Percentiles rank a stretch among this genome's conserved stretches.
These are phyloP conservation scores for Anisogramma anomala DNA, from an alignment of 2,329 filamentous ascomycete species.

Conservation along the genomic window DNA sequence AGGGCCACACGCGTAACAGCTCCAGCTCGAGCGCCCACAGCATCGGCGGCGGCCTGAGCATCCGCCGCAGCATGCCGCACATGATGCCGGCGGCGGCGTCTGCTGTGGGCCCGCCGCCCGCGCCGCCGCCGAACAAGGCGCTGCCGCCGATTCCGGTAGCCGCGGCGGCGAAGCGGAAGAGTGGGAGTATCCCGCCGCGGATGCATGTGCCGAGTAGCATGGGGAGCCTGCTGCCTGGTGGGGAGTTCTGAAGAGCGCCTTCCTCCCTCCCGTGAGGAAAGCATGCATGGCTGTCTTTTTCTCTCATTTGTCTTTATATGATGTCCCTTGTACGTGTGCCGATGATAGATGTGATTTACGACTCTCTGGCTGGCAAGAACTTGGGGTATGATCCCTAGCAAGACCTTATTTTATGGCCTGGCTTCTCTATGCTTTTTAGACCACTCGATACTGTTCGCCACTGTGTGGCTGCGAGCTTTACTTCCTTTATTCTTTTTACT, in stretches of 20 bases:
- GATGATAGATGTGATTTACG: no score
- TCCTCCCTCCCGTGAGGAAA: no score
- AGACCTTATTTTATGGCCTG: no score
- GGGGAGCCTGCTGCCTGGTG: neutral
- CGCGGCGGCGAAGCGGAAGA: slow-evolving; percentile 16
- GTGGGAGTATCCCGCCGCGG: slow-evolving; percentile 1
- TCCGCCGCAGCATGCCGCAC: slow-evolving; percentile 41
- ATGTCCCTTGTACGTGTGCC: no score
- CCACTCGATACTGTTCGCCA: neutral
- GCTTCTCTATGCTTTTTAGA: neutral
- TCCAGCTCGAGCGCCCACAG: slow-evolving; percentile 9
- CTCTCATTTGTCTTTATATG: neutral
- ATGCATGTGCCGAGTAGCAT: no score
- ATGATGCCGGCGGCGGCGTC: slow-evolving; percentile 19
- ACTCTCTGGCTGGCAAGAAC: no score
- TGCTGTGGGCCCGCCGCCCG: slow-evolving; percentile 38
- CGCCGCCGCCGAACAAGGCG: slow-evolving; percentile 42
- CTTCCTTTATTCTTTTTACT: neutral
- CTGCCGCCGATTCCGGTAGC: slow-evolving; percentile 42
- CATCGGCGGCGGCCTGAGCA: slow-evolving; percentile 13
- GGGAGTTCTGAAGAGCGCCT: neutral
- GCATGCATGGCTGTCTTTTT: no score
- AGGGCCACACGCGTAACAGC: neutral
- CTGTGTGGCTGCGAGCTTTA: neutral
- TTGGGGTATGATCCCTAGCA: no score